These are phyloP conservation scores for Debaryomyces hansenii DNA, from an alignment of 805 yeast species.

Conservation along the genomic window DNA sequence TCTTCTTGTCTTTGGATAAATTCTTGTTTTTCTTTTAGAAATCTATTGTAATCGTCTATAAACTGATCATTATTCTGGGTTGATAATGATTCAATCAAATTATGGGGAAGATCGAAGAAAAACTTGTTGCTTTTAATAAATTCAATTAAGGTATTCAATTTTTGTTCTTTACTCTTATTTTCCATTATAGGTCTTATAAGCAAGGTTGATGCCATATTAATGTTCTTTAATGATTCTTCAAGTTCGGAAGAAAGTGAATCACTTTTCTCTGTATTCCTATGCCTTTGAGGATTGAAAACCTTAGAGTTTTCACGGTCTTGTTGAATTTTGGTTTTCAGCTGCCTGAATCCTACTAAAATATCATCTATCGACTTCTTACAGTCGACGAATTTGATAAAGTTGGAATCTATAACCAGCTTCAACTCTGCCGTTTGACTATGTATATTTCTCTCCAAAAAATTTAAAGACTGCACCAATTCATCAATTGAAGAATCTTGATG, in stretches of 20 bases:
- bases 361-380: slow-evolving; percentile 41
- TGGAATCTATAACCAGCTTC: slow-evolving; percentile 36
- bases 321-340: slow-evolving; percentile 35
- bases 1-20: slow-evolving; percentile 10
- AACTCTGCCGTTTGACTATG: slow-evolving; percentile 35
- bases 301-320: slow-evolving; percentile 31
- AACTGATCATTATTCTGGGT: slow-evolving; percentile 35
- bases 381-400: slow-evolving; percentile 34
- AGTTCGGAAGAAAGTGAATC: slow-evolving; percentile 32
- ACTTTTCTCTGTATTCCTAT: slow-evolving; percentile 10
- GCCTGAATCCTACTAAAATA: slow-evolving; percentile 32
- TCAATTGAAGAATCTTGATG: slow-evolving; percentile 40
- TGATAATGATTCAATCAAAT: slow-evolving; percentile 25
- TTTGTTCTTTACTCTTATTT: slow-evolving; percentile 33
- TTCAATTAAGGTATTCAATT: slow-evolving; percentile 33
- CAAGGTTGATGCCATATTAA: slow-evolving; percentile 35
- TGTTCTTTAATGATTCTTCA: slow-evolving; percentile 39
- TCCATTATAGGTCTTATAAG: slow-evolving; percentile 44
- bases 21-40: slow-evolving; percentile 23
- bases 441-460: slow-evolving; percentile 33
- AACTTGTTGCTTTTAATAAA: slow-evolving; percentile 30
- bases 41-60: slow-evolving; percentile 34
- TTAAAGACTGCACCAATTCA: slow-evolving; percentile 27
- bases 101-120: slow-evolving; percentile 38
- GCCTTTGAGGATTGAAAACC: slow-evolving; percentile 37